Evolutionary conservation across 345 rosid species (phyloP).

Genomic region (Syzygium grande): DNA sequence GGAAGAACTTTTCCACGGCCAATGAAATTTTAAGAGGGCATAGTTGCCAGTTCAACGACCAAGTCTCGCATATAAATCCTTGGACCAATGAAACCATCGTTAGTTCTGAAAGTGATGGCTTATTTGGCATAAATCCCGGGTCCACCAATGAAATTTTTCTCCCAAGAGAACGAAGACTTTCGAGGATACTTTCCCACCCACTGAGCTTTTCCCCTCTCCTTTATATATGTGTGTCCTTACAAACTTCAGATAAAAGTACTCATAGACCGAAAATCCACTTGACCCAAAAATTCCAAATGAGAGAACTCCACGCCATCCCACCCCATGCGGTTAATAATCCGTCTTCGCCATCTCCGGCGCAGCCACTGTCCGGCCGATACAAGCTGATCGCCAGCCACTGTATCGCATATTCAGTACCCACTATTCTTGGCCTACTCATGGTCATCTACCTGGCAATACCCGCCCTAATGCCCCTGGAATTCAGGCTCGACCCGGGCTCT

Average conservation of each 20-base stretch:
- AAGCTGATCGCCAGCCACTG: background rate
- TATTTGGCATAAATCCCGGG: no score
- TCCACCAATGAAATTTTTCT: no score
- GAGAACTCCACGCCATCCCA: background rate
- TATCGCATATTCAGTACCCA: accelerated
- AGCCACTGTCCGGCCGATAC: background rate
- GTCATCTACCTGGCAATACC: background rate
- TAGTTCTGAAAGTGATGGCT: no score
- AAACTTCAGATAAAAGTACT: background rate
- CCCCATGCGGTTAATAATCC: background rate
- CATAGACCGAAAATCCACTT: background rate
- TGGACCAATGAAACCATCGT: no score
- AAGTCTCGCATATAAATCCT: no score
- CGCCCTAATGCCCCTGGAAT: background rate
- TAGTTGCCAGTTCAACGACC: no score
- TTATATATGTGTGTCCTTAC: background rate
- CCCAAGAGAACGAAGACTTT: no score
- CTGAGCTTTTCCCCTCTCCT: no score
- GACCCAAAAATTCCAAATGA: slow-evolving; percentile 2
- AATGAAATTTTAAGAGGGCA: no score
- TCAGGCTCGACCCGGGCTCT: background rate
- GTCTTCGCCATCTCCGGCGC: background rate
- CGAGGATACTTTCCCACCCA: no score
- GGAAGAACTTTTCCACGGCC: no score
- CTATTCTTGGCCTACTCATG: background rate